These are phyloP conservation scores for Yamadazyma akitaensis DNA, from an alignment of 805 yeast genomes.

Conservation along the genomic window DNA sequence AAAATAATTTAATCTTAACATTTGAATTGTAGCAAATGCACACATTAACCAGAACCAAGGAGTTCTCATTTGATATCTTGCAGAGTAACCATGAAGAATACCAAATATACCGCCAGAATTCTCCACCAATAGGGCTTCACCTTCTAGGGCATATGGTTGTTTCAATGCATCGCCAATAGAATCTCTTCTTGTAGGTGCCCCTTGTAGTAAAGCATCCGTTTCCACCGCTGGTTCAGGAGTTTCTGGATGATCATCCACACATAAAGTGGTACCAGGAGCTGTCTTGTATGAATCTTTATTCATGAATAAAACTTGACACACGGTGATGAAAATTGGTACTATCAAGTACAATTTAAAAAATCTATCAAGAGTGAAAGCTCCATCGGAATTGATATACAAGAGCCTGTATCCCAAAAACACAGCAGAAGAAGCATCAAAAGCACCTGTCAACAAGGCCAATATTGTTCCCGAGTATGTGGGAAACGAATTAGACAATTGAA, in stretches of 20 bases:
- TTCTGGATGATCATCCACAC: conserved; percentile 21
- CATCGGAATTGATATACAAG: conserved; percentile 30
- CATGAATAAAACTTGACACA: conserved; percentile 47
- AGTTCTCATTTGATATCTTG: conserved; percentile 46
- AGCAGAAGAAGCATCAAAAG: conserved; percentile 58
- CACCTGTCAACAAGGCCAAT: conserved; percentile 54
- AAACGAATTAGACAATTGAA: conserved; percentile 56
- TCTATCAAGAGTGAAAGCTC: conserved; percentile 35
- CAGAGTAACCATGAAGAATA: conserved; percentile 50
- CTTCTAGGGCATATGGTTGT: conserved; percentile 51
- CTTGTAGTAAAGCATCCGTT: conserved; percentile 21
- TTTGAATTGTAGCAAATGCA: conserved; percentile 50
- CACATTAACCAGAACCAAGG: conserved; percentile 53
- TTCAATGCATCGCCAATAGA: conserved; percentile 57
- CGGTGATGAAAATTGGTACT: conserved; percentile 48
- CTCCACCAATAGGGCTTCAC: conserved; percentile 34
- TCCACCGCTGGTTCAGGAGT: conserved; percentile 13
- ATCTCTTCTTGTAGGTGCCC: conserved; percentile 35
- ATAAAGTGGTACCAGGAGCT: conserved; percentile 24
- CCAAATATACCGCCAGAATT: conserved; percentile 50
- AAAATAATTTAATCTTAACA: conserved; percentile 56
- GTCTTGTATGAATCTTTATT: conserved; percentile 49
- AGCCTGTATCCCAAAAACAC: conserved; percentile 48
- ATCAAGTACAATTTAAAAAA: conserved; percentile 47
- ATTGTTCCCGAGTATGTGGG: conserved; percentile 52